Percentiles rank a stretch among this genome's conserved stretches.
Conservation (phyloP, 306 rosid species). For the Castanea crenata region DNA sequence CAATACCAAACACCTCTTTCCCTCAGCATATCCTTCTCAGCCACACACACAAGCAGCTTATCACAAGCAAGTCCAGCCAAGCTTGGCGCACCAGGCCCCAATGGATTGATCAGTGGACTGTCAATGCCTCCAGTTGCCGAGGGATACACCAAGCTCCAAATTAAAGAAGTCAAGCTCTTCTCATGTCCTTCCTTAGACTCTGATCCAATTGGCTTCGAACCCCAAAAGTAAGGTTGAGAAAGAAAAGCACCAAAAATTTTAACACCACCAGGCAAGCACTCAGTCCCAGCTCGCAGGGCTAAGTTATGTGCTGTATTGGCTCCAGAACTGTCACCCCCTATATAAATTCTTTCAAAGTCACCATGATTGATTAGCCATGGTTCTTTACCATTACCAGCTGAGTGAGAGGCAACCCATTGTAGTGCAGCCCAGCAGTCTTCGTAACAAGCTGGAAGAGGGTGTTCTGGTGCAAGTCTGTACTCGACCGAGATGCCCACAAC, state of each 20-base stretch:
- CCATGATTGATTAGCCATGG: constrained; percentile 40
- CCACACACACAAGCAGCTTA: constrained; percentile 33
- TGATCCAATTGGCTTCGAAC: constrained; percentile 32
- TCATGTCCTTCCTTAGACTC: constrained; percentile 26
- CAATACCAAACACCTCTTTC: constrained; percentile 45
- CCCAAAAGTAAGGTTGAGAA: constrained; percentile 37
- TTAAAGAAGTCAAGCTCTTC: neutral
- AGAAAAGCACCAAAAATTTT: constrained; percentile 28
- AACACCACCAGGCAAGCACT: constrained; percentile 25
- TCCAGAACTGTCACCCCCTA: constrained; percentile 46
- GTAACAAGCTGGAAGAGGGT: constrained; percentile 38
- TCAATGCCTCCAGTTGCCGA: constrained; percentile 38
- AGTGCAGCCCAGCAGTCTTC: constrained; percentile 40
- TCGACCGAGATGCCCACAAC: constrained; percentile 24
- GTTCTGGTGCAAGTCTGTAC: constrained; percentile 31
- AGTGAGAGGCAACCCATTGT: constrained; percentile 37
- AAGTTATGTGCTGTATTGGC: constrained; percentile 34
- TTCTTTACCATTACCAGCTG: neutral
- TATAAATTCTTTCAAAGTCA: constrained; percentile 33
- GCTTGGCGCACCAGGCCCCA: constrained; percentile 33
- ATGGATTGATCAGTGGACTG: constrained; percentile 44
- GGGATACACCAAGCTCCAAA: constrained; percentile 40
- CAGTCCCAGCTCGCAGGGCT: constrained; percentile 32
- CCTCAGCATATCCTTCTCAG: constrained; percentile 40
- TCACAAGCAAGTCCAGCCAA: constrained; percentile 34